Base-by-base conservation (phyloP, 805 yeast genomes). In the Cyberlindnera meyerae region DNA sequence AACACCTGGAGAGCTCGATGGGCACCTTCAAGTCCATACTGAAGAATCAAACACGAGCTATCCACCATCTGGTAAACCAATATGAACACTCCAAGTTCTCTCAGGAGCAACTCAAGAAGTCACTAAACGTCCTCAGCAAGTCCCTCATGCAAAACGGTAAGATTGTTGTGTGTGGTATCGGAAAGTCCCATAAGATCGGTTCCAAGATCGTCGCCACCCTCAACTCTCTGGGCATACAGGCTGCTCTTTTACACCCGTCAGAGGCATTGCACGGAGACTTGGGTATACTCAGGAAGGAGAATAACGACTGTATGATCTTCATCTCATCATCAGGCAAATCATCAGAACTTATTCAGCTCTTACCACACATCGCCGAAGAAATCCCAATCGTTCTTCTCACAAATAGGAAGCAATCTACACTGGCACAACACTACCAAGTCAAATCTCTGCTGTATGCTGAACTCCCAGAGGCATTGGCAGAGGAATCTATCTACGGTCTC, bases 191-290 rank as follows among this genome's bases (percentile, higher is more conserved):
- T 60, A 85, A 85, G 58, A 82, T 87, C 24, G 94, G 87, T 11
- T 66, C 72, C 39, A 87, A 87, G 59, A 63, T 81, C 11, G 85
- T 76, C 36, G 95, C 96, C 8, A 87, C 95, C 5, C 63, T 87
- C 58, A 84, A 82, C 53, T 85, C 95, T 0, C 65, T 88, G 40
- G 79, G 88, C 21, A 70, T 87, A 34, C 78, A 75, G 34, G 68
- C 95, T 0, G 73, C 77, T 0, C 48, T 72, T 1, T 61, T 87
- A 36, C 96, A 87, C 54, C 95, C 96, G 0, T 64, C 84, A 4
- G 96, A 87, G 43, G 96, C 96, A 0, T 63, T 88, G 14, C 96
- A 87, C 56, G 96, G 96, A 6, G 96, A 87, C 57, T 68, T 87
- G 48, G 96, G 96, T 2, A 60, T 79, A 26, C 61, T 88, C 8